phyloP scores from a whole-genome alignment of 129 eudicot species.

The Silybum marianum region DNA sequence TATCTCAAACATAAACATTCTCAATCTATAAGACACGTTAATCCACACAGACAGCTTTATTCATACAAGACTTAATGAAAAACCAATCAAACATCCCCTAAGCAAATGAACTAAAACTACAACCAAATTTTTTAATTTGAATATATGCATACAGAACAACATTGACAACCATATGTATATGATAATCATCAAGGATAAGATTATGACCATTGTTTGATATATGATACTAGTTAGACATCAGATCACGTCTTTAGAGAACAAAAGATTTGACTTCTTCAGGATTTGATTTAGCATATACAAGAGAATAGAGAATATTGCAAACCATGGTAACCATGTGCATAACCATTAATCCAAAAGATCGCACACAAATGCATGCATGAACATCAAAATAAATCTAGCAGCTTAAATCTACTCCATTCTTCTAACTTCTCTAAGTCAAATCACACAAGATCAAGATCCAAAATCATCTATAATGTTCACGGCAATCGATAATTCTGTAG shows the following conservation, averaged over 20 bases:
- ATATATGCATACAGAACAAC: neutral
- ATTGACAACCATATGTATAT: neutral
- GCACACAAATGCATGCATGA: conserved; percentile 21
- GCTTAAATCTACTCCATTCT: neutral
- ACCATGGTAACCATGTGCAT: neutral
- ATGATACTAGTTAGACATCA: neutral
- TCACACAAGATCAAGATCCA: conserved; percentile 15
- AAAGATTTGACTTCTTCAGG: conserved; percentile 4
- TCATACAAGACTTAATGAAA: too few species aligned
- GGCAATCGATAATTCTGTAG: neutral
- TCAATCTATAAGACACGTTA: too few species aligned
- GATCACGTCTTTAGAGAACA: neutral
- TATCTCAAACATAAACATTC: too few species aligned
- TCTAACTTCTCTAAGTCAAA: conserved; percentile 8
- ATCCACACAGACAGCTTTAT: too few species aligned
- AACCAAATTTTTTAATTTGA: neutral
- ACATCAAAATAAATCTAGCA: conserved; percentile 3
- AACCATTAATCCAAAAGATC: neutral
- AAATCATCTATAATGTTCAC: conserved; percentile 5
- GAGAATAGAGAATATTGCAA: conserved; percentile 4
- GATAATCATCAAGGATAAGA: conserved; percentile 3
- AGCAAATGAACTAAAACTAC: neutral
- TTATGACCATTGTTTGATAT: neutral
- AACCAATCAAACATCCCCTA: too few species aligned
- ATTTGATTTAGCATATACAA: conserved; percentile 14